These are phyloP conservation scores for Cystoisospora suis DNA, from an alignment of 169 alveolate genomes.

Conservation along the genomic window DNA sequence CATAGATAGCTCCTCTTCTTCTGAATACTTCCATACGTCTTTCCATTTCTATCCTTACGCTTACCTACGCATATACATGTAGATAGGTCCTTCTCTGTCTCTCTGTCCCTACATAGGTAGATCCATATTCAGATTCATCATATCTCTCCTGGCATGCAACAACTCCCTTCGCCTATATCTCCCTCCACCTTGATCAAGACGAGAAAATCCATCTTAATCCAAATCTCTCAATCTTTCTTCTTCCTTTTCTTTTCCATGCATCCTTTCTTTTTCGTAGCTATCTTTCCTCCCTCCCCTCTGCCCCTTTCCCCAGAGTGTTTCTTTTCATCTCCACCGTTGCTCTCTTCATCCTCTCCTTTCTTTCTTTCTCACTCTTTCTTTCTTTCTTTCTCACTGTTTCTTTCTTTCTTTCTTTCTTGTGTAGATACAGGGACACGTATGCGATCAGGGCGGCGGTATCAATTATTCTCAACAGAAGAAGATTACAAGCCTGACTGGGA, in stretches of 20 bases:
- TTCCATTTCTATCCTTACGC: too few relatives aligned
- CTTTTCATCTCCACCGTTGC: neutral
- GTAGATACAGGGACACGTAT: slow-evolving; percentile 67
- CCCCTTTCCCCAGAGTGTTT: neutral
- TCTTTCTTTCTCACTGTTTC: slow-evolving; percentile 80
- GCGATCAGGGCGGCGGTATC: slow-evolving; percentile 64
- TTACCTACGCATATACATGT: too few relatives aligned
- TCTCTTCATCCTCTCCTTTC: slow-evolving; percentile 65
- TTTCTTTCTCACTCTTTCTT: slow-evolving; percentile 78
- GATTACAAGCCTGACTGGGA: slow-evolving; percentile 65
- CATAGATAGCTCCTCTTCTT: too few relatives aligned
- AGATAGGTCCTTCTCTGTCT: too few relatives aligned
- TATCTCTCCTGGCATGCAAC: too few relatives aligned
- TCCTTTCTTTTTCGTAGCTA: neutral
- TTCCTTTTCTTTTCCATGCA: neutral
- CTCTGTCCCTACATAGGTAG: too few relatives aligned
- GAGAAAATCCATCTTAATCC: too few relatives aligned
- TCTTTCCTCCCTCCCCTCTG: neutral
- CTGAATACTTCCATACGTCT: too few relatives aligned
- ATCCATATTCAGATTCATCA: too few relatives aligned
- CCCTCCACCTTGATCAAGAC: too few relatives aligned
- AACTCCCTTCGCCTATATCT: too few relatives aligned
- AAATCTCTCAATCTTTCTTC: too few relatives aligned
- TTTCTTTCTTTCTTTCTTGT: slow-evolving; percentile 76
- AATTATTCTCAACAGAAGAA: slow-evolving; percentile 61